phyloP scores from a whole-genome alignment of 805 yeast species.

The Saccharomycopsis babjevae region DNA sequence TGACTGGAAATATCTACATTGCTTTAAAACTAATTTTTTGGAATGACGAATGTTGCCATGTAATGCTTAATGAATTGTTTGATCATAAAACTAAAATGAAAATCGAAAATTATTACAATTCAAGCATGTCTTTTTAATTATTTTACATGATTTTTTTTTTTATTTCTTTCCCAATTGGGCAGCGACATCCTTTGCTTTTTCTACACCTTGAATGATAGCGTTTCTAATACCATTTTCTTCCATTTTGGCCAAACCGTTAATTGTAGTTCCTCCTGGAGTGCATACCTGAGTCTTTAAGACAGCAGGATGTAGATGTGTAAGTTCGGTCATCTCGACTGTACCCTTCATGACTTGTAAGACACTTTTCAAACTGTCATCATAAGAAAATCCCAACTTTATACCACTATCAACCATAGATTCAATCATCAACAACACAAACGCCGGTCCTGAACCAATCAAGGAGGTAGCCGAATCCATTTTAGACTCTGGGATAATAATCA shows the following conservation, averaged over 20 bases:
- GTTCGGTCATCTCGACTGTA: constrained; percentile 79
- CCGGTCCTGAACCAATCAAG: constrained; percentile 94
- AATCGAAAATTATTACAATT: background rate
- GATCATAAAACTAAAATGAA: background rate
- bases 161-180: constrained; percentile 42
- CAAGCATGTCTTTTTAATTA: background rate
- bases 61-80: background rate
- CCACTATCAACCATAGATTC: constrained; percentile 94
- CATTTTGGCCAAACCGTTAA: constrained; percentile 86
- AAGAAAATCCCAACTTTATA: constrained; percentile 86
- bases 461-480: constrained; percentile 97
- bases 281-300: constrained; percentile 79
- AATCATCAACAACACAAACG: constrained; percentile 79
- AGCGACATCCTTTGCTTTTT: constrained; percentile 85
- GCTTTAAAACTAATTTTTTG: background rate
- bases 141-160: background rate
- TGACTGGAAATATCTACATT: background rate
- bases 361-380: constrained; percentile 67
- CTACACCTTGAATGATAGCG: constrained; percentile 79
- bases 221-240: constrained; percentile 87
- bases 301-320: constrained; percentile 81
- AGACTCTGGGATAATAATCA: constrained; percentile 64
- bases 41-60: background rate
- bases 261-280: constrained; percentile 97
- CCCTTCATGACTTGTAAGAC: constrained; percentile 95